Base-by-base conservation (phyloP, 1,139 yeast genomes). In the Taphrina confusa region DNA sequence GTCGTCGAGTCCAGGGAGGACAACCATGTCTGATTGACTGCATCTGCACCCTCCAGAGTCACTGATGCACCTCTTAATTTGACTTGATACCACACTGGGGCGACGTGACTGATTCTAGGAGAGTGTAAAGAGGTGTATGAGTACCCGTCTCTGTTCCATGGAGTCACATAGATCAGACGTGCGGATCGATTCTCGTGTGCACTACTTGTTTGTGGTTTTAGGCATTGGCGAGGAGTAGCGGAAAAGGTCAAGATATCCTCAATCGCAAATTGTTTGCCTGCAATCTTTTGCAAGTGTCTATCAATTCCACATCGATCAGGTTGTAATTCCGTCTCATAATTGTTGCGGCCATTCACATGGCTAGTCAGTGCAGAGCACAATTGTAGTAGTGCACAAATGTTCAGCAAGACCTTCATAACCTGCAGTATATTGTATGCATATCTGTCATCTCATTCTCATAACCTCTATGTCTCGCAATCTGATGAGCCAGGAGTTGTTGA, bases 61-160 rank as follows among this genome's bases (percentile, higher is more conserved):
- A 54, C 28, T 14, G 28, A 34, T 4, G 51, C 16, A 12, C 51
- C 44, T 11, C 18, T 20, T 11, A 54, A 8, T 34, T 54, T 33
- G 51, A 54, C 33, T n/a, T 34, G 30, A 22, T 42, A 54, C 58
- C 58, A 54, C 4, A 54, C 58, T n/a, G 58, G 58, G 16, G 58
- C 49, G 16, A 54, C 51, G 28, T 54, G 58, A 14, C 44, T 54
- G 22, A 54, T n/a, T 27, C 31, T 33, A 6, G 42, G 31, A 20
- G 51, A 31, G 23, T 54, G 58, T 14, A 44, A 34, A 9, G 42
- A 8, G 11, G 58, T 44, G 18, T 54, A 33, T 16, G 22, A 25
- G 23, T 54, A 54, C n/a, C 58, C 58, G 23, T 33, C 51, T 1
- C 12, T 14, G 33, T 54, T 54, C 58, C 58, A 54, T 14, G 58